Base-by-base conservation (phyloP, 129 eudicot species). In the Oenanthe sinensis region DNA sequence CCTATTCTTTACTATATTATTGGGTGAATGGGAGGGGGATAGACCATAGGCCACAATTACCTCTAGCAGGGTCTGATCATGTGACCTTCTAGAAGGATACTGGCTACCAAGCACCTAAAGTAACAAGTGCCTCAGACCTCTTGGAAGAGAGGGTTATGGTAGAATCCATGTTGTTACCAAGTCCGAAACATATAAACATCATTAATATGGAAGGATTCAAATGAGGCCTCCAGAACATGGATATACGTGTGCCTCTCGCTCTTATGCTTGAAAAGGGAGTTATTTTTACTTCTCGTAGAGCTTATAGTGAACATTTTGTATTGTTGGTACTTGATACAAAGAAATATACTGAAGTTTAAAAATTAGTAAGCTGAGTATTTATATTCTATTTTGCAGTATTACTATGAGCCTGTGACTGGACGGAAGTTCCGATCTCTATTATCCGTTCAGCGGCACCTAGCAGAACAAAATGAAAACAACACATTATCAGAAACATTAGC, bases 361-460 rank as follows among this genome's bases (percentile, higher is more conserved):
- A 68, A 69, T 39, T 20, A 33, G 22, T 68, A 22, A 33, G 67
- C 20, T 8, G 19, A 74, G 44, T 52, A 12, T 10, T 14, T 67
- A 58, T 73, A 33, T 72, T 39, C 67, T 77, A 58, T 81, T 77
- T 33, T 84, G 85, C 88, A 94, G 98, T 88, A 88, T 77, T 94
- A 89, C 76, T 84, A 87, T 60, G 98, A 94, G 71, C 93, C 91
- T 24, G 91, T 79, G 67, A 89, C 93, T 24, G 96, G 96, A 40
- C 81, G 62, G 58, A 94, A 54, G 84, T 94, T 94, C 81, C 87
- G 96, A 74, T 91, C 98, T 30, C 79, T 84, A 68, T 74, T 85
- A 72, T 87, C 92, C 47, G 97, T 86, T 63, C 82, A 85, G 80
- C 85, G 84, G 77, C 77, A 89, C 81, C 77, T 91, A 70, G 82